These are phyloP conservation scores for Smallanthus sonchifolius DNA, from an alignment of 129 eudicot species.

Conservation along the genomic window DNA sequence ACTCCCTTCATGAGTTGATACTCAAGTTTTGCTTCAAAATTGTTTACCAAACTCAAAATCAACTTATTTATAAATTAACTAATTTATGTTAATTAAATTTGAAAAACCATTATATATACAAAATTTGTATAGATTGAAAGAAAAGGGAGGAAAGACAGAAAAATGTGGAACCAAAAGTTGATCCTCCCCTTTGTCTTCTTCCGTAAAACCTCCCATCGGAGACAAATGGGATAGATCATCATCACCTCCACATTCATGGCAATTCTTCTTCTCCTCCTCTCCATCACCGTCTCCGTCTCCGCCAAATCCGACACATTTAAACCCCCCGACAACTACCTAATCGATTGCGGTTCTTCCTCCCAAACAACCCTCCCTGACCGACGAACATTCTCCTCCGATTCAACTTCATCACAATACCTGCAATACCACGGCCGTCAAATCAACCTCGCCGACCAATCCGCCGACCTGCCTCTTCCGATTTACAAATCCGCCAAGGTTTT, in stretches of 20 bases:
- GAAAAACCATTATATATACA: background rate
- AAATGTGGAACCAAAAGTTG: background rate
- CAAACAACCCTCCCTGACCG: conserved; percentile 49
- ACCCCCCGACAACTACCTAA: conserved; percentile 66
- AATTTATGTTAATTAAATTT: background rate
- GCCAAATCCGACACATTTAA: conserved; percentile 49
- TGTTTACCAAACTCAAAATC: too few species aligned
- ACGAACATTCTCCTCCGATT: conserved; percentile 52
- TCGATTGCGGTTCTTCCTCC: conserved; percentile 66
- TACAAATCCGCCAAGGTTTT: conserved; percentile 57
- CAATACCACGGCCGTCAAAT: conserved; percentile 43
- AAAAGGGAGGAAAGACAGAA: conserved; percentile 17
- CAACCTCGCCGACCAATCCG: conserved; percentile 23
- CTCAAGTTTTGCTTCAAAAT: too few species aligned
- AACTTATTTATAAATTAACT: too few species aligned
- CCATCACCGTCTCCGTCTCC: conserved; percentile 18
- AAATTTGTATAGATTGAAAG: conserved; percentile 2
- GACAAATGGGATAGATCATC: conserved; percentile 10
- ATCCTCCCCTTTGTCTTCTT: conserved; percentile 10
- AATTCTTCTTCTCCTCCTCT: conserved; percentile 31
- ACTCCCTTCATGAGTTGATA: too few species aligned
- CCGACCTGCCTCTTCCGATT: conserved; percentile 48
- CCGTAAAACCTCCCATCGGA: background rate
- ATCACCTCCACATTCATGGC: conserved; percentile 27
- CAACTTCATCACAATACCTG: conserved; percentile 29